A percentile compares a stretch with the other conserved stretches of the same genome.
Conservation (phyloP, 495 filamentous ascomycete genomes). For the Xanthoparmelia taractica region DNA sequence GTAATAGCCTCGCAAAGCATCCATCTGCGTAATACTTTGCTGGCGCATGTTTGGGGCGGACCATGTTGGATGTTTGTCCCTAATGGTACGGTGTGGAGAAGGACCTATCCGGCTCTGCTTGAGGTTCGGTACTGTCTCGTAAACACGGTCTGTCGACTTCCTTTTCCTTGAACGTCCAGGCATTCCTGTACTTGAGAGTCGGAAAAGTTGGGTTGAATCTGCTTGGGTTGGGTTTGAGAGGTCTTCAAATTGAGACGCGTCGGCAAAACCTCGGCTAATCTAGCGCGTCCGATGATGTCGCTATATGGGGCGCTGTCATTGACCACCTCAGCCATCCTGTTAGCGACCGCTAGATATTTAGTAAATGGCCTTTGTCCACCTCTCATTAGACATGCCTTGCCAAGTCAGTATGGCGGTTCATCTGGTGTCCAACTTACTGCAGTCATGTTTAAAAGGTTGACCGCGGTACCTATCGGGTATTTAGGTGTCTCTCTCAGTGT, state of each 20-base stretch:
- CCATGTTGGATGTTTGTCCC: constrained; percentile 9
- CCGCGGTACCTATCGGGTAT: too few relatives aligned
- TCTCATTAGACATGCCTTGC: neutral
- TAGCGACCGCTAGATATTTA: neutral
- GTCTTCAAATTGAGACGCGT: neutral
- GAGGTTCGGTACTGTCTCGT: neutral
- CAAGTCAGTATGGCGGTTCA: neutral
- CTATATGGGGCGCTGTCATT: neutral
- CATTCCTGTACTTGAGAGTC: neutral
- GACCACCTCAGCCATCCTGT: neutral
- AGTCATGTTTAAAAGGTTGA: neutral
- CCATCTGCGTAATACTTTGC: constrained; percentile 31
- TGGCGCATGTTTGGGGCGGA: constrained; percentile 22
- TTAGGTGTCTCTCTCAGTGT: neutral
- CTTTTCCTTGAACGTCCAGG: constrained; percentile 1
- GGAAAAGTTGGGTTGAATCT: neutral
- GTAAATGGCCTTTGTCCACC: neutral
- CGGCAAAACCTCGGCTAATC: neutral
- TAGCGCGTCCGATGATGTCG: neutral
- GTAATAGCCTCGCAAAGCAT: constrained; percentile 16
- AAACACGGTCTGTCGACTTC: neutral
- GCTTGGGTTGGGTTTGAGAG: neutral
- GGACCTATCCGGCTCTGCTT: constrained; percentile 11
- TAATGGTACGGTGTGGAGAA: constrained; percentile 6
- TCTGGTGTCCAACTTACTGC: neutral